Conservation (phyloP, 768 basidiomycete species). For the Xerocomus spinulosus region DNA sequence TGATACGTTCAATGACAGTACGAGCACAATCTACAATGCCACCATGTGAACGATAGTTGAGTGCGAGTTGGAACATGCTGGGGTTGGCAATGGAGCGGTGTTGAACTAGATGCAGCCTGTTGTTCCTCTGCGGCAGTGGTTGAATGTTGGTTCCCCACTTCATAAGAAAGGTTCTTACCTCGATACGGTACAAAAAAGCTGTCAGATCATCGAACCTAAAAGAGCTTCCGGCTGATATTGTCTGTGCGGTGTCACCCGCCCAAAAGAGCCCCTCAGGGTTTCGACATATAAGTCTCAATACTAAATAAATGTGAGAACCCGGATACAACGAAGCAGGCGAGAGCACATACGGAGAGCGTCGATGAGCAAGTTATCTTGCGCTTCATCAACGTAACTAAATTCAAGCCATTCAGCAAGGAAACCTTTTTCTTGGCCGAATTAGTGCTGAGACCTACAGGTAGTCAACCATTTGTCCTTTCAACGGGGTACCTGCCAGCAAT, state of each 20-base stretch:
- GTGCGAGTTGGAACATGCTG: conserved; percentile 50
- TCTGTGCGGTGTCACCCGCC: conserved; percentile 80
- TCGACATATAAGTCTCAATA: conserved; percentile 55
- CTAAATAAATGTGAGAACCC: conserved; percentile 31
- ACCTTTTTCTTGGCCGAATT: not conserved
- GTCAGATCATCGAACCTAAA: conserved; percentile 71
- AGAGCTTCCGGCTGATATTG: conserved; percentile 67
- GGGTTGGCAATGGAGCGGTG: conserved; percentile 24
- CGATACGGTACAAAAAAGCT: conserved; percentile 58
- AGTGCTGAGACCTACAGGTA: conserved; percentile 42
- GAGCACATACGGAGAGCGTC: conserved; percentile 51
- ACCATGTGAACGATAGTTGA: conserved; percentile 68
- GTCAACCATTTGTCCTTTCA: conserved; percentile 47
- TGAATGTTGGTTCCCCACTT: not conserved
- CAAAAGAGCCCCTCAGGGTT: conserved; percentile 72
- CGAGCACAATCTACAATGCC: conserved; percentile 75
- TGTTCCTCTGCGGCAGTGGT: conserved; percentile 17
- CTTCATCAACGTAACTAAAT: conserved; percentile 63
- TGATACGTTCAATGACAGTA: conserved; percentile 58
- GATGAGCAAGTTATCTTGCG: conserved; percentile 66
- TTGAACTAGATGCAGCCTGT: conserved; percentile 10
- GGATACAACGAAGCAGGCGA: not conserved
- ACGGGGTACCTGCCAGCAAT: conserved; percentile 24
- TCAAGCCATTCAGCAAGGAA: not conserved
- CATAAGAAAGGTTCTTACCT: conserved; percentile 37